A percentile compares a stretch with the other conserved stretches of the same genome.
Conservation (phyloP, 2,329 filamentous ascomycete genomes). For the Chaetomium globosum region DNA sequence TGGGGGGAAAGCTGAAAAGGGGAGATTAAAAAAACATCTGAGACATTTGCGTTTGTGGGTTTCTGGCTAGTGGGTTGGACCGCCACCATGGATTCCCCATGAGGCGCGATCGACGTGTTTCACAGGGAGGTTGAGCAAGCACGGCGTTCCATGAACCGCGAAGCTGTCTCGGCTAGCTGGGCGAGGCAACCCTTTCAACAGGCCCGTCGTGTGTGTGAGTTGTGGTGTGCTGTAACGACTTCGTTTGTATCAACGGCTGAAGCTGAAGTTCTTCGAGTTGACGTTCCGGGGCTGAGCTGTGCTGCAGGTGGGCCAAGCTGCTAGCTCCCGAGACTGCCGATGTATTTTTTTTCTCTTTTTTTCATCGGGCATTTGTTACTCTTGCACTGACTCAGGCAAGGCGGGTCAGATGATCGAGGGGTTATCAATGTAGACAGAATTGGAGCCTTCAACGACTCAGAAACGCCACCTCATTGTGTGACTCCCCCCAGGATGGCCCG, state of each 20-base stretch:
- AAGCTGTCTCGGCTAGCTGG: constrained; percentile 2
- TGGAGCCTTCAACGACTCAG: neutral
- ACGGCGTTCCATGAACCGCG: neutral
- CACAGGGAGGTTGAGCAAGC: neutral
- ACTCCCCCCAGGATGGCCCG: neutral
- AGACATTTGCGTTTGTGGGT: constrained; percentile 1
- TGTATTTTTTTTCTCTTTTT: neutral
- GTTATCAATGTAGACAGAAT: neutral
- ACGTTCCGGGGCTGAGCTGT: neutral
- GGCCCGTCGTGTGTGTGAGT: neutral
- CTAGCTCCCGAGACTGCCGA: neutral
- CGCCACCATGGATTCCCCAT: neutral
- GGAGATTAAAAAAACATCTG: neutral
- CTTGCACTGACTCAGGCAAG: neutral
- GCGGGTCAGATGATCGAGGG: neutral
- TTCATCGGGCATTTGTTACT: neutral
- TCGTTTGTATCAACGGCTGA: neutral
- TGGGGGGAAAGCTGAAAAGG: constrained; percentile 1
- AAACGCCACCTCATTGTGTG: neutral
- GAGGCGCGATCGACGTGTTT: constrained; percentile 9
- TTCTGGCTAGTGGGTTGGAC: neutral
- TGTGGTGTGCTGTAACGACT: neutral
- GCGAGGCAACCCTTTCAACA: neutral
- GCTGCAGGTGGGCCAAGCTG: neutral
- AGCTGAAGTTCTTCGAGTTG: neutral